phyloP scores from a whole-genome alignment of 768 basidiomycete genomes.

The Rhodotorula sphaerocarpa region DNA sequence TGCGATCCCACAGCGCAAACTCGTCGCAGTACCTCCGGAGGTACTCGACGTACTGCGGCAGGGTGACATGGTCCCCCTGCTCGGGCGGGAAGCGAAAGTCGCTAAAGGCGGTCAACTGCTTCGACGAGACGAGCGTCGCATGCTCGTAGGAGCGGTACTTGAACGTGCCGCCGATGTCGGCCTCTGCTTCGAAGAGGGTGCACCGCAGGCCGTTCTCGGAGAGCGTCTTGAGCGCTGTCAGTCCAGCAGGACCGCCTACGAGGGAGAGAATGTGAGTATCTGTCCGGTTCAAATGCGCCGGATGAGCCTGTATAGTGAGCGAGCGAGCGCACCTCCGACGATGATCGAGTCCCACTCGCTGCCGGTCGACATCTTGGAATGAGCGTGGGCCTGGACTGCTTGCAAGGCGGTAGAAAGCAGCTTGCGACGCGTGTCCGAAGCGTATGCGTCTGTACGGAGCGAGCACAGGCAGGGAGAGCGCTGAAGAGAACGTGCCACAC shows the following conservation, averaged over 20 bases:
- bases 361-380: not conserved
- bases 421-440: too few relatives aligned
- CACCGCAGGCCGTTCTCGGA: constrained; percentile 51
- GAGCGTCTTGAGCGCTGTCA: constrained; percentile 51
- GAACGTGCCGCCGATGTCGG: constrained; percentile 53
- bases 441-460: too few relatives aligned
- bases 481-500: too few relatives aligned
- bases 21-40: constrained; percentile 42
- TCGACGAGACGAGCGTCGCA: constrained; percentile 50
- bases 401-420: too few relatives aligned
- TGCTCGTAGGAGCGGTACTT: constrained; percentile 44
- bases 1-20: constrained; percentile 35
- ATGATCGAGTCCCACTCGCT: not conserved
- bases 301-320: not conserved
- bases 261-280: not conserved
- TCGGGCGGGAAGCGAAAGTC: constrained; percentile 53
- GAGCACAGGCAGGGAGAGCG: too few relatives aligned
- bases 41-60: constrained; percentile 53
- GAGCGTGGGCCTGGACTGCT: too few relatives aligned
- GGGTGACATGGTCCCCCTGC: constrained; percentile 50
- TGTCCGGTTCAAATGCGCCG: not conserved
- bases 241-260: constrained; percentile 51
- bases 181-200: constrained; percentile 45
- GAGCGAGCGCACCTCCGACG: not conserved
- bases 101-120: constrained; percentile 56